A percentile compares a stretch with the other conserved stretches of the same genome.
Evolutionary conservation across 805 yeast species (phyloP).

Genomic region (Myxozyma nipponensis): DNA sequence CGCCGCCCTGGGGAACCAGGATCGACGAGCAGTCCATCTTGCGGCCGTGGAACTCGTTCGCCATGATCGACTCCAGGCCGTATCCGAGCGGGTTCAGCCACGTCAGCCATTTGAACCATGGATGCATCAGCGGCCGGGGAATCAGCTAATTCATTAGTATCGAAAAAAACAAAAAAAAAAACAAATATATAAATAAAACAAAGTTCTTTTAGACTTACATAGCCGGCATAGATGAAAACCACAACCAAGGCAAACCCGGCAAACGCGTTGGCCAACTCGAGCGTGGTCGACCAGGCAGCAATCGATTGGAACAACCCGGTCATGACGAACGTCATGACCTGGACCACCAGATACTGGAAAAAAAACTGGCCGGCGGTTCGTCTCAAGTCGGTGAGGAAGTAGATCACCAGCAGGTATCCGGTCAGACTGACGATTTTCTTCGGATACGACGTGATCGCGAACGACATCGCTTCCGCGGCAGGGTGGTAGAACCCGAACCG

Average conservation of each 20-base stretch:
- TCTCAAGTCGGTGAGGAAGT: slow-evolving; percentile 53
- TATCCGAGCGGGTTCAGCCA: slow-evolving; percentile 56
- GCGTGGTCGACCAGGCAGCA: slow-evolving; percentile 35
- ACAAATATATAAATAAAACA: slow-evolving; percentile 35
- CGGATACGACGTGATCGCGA: slow-evolving; percentile 58
- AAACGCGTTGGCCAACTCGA: slow-evolving; percentile 45
- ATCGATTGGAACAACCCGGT: slow-evolving; percentile 48
- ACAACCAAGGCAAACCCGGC: slow-evolving; percentile 45
- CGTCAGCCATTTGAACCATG: slow-evolving; percentile 69
- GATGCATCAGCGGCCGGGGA: slow-evolving; percentile 57
- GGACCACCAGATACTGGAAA: slow-evolving; percentile 44
- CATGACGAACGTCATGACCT: slow-evolving; percentile 50
- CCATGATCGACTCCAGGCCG: slow-evolving; percentile 60
- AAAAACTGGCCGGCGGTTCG: slow-evolving; percentile 55
- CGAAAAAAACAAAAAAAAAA: too few relatives aligned
- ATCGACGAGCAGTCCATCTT: slow-evolving; percentile 48
- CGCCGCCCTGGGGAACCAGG: slow-evolving; percentile 58
- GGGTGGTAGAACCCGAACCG: slow-evolving; percentile 58
- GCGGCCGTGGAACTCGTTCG: slow-evolving; percentile 59
- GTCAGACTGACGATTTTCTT: slow-evolving; percentile 44
- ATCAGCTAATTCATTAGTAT: slow-evolving; percentile 28
- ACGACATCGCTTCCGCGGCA: slow-evolving; percentile 61
- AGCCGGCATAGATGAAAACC: slow-evolving; percentile 46
- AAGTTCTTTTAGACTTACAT: slow-evolving; percentile 44
- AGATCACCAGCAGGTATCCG: slow-evolving; percentile 48